These are phyloP conservation scores for Monosporozyma solicola DNA, from an alignment of 805 yeast genomes.

Conservation along the genomic window DNA sequence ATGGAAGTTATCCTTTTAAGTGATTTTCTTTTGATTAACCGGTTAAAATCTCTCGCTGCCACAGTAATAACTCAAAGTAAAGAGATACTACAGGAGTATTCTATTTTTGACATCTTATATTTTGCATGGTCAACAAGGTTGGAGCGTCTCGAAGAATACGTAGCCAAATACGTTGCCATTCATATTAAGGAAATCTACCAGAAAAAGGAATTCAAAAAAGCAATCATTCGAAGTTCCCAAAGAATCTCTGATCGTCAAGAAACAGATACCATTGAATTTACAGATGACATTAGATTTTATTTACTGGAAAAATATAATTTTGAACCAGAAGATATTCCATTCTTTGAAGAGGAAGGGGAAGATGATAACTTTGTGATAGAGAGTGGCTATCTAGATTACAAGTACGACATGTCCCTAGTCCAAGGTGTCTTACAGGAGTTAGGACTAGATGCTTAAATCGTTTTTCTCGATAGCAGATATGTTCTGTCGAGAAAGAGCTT, in stretches of 20 bases:
- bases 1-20: constrained; percentile 51
- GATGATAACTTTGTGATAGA: constrained; percentile 10
- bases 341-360: constrained; percentile 16
- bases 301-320: constrained; percentile 30
- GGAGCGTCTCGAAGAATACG: constrained; percentile 54
- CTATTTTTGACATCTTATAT: constrained; percentile 48
- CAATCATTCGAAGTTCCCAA: constrained; percentile 40
- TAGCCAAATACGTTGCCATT: constrained; percentile 49
- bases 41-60: constrained; percentile 58
- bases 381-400: constrained; percentile 18
- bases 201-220: constrained; percentile 33
- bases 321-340: constrained; percentile 23
- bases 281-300: constrained; percentile 69
- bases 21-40: constrained; percentile 48
- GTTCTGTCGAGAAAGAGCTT: too few relatives aligned
- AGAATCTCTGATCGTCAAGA: constrained; percentile 56
- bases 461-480: not conserved
- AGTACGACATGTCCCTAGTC: constrained; percentile 31
- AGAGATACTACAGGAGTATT: constrained; percentile 24
- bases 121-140: constrained; percentile 62
- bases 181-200: constrained; percentile 33
- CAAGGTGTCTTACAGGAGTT: constrained; percentile 27
- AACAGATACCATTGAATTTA: constrained; percentile 69
- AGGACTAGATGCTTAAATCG: not conserved
- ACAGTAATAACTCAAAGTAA: constrained; percentile 29